Percentiles rank a stretch among this genome's conserved stretches.
These are phyloP conservation scores for Xerocomus amazonicus DNA, from an alignment of 1,284 basidiomycete species.

Conservation along the genomic window DNA sequence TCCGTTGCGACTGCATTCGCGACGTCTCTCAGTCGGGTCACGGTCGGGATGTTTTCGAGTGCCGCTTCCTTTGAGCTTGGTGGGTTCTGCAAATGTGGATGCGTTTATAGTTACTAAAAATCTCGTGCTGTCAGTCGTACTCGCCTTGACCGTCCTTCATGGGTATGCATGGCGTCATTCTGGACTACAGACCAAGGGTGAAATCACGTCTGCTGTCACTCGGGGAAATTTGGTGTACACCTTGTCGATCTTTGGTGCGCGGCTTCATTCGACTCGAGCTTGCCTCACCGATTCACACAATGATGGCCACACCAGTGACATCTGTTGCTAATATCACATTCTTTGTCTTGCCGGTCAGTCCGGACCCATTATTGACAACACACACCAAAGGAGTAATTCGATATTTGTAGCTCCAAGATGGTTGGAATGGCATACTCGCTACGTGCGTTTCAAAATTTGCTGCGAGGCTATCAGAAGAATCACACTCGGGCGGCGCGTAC, in stretches of 20 bases:
- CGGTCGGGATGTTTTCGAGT: conserved; percentile 5
- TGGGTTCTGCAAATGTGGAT: neutral
- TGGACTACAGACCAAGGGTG: neutral
- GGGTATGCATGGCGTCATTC: neutral
- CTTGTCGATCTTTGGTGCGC: neutral
- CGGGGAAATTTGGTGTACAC: neutral
- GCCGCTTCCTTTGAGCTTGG: conserved; percentile 9
- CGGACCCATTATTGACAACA: too few relatives aligned
- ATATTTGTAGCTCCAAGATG: neutral
- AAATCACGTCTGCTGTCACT: neutral
- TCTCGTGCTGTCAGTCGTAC: neutral
- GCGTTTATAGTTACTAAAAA: neutral
- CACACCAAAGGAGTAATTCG: too few relatives aligned
- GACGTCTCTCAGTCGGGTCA: conserved; percentile 5
- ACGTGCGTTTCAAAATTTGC: neutral
- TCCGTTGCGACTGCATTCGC: neutral
- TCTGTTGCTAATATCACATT: neutral
- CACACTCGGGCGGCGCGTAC: neutral
- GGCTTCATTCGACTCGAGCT: neutral
- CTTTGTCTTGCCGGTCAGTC: neutral
- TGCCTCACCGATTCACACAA: neutral
- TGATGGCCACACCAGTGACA: neutral
- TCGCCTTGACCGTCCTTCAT: neutral
- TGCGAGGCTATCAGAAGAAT: neutral
- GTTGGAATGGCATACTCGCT: neutral